Percentiles rank a stretch among this genome's conserved stretches.
Conservation (phyloP, 305 asterid genomes). For the Solanum hybrid region DNA sequence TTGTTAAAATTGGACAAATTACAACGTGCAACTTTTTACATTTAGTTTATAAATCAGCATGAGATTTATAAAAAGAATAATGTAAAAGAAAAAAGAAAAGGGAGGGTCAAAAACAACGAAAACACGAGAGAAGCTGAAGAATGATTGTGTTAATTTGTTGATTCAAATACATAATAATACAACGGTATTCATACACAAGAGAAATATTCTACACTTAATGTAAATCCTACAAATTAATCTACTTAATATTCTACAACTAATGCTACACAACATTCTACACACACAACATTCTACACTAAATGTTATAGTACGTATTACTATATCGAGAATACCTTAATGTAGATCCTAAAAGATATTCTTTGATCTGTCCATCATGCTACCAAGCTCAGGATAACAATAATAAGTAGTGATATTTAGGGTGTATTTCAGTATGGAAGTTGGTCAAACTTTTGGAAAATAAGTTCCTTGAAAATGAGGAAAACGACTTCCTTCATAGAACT, state of each 20-base stretch:
- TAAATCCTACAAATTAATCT: not conserved
- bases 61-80: not conserved
- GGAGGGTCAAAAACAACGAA: not conserved
- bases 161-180: not conserved
- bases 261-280: not conserved
- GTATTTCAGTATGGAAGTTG: not conserved
- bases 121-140: not conserved
- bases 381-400: not conserved
- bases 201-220: not conserved
- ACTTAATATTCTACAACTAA: not conserved
- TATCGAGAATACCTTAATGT: not conserved
- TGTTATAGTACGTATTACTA: not conserved
- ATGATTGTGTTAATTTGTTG: not conserved
- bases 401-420: not conserved
- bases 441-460: not conserved
- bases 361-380: not conserved
- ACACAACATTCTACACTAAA: not conserved
- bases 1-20: not conserved
- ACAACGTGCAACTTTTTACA: not conserved
- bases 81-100: not conserved
- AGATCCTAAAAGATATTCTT: not conserved
- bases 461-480: not conserved
- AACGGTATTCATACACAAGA: not conserved
- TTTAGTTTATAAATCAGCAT: not conserved
- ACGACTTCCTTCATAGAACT: not conserved